Base-by-base conservation (phyloP, 768 basidiomycete genomes). In the Clavaria fumosa region DNA sequence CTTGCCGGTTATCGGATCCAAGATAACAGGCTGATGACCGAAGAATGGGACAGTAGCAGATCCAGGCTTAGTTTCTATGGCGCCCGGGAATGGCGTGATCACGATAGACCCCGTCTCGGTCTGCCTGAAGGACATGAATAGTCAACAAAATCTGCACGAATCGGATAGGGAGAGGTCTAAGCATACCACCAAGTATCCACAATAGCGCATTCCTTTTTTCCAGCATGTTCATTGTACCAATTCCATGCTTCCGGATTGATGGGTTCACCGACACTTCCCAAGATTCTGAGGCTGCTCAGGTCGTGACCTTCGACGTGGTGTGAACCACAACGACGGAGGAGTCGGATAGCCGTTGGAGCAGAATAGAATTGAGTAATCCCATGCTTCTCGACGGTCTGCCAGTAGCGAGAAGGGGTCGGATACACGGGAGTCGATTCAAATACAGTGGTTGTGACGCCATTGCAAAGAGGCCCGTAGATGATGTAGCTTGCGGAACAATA, bases 201-300 rank as follows among this genome's bases (percentile, higher is more conserved):
- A 46, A 96, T 77, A 4, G 93, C 88, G 53, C 86, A 91, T 56
- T 96, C 70, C 46, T 59, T 66, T 50, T 72, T 70, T 7, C 93
- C 95, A 38, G 95, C 90, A 51, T 88, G 74, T 51, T 95, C 89
- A 56, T 93, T 89, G 61, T 91, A 95, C 93, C 93, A 97, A 50
- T 91, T 73, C 93, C 95, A 96, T 7, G 93, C 93, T 56, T 96
- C 93, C 19, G 91, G 90, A 59, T 96, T 96, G 66, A 99, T 97
- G 1, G 95, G 95, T 61, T 99, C 95, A 39, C 93, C 95, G 31
- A 97, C 95, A 42, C 69, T 78, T 17, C 95, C 93, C 26, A 99
- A 63, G 5, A 95, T 80, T 41, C 95, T 76, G 41, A 99, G 58
- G 11, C 69, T 70, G 50, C 68, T 74, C 34, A 99, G 69, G 53